Conservation (phyloP, 2,329 filamentous ascomycete species). For the Elsinoe australis region DNA sequence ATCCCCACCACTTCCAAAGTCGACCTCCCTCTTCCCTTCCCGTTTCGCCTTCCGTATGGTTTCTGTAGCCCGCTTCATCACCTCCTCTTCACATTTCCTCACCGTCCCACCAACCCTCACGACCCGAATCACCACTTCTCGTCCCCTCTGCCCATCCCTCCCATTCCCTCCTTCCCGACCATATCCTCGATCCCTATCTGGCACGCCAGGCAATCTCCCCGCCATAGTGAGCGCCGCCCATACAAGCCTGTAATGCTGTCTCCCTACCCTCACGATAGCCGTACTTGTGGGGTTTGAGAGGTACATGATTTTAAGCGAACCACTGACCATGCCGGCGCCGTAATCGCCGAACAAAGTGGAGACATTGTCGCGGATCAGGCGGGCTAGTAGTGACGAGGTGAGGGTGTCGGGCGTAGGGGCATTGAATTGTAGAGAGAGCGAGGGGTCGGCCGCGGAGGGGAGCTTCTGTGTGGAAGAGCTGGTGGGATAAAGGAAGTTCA, state of each 20-base stretch:
- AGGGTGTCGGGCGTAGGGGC: conserved; percentile 69
- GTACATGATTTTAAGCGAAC: conserved; percentile 70
- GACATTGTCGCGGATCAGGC: conserved; percentile 63
- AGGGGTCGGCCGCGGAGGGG: conserved; percentile 61
- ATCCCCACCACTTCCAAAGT: conserved; percentile 22
- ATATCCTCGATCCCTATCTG: conserved; percentile 51
- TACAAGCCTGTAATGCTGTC: conserved; percentile 74
- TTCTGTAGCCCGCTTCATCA: conserved; percentile 65
- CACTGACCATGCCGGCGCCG: conserved; percentile 66
- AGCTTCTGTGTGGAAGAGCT: conserved; percentile 42
- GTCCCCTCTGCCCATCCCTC: conserved; percentile 67
- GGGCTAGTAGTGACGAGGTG: conserved; percentile 56
- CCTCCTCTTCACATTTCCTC: conserved; percentile 82
- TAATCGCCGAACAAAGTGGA: conserved; percentile 78
- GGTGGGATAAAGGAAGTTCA: conserved; percentile 82
- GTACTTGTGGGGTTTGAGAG: conserved; percentile 87
- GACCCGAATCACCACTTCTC: conserved; percentile 71
- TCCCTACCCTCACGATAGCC: conserved; percentile 76
- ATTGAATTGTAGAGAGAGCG: conserved; percentile 63
- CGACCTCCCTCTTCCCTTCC: not conserved
- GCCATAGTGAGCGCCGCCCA: conserved; percentile 86
- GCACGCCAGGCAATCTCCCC: conserved; percentile 57
- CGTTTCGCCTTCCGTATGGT: conserved; percentile 57
- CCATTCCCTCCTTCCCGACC: conserved; percentile 84
- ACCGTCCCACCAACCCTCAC: conserved; percentile 88